A percentile compares a stretch with the other conserved stretches of the same genome.
Evolutionary conservation across 768 basidiomycete species (phyloP).

Genomic region (Leccinum longicurvipes): DNA sequence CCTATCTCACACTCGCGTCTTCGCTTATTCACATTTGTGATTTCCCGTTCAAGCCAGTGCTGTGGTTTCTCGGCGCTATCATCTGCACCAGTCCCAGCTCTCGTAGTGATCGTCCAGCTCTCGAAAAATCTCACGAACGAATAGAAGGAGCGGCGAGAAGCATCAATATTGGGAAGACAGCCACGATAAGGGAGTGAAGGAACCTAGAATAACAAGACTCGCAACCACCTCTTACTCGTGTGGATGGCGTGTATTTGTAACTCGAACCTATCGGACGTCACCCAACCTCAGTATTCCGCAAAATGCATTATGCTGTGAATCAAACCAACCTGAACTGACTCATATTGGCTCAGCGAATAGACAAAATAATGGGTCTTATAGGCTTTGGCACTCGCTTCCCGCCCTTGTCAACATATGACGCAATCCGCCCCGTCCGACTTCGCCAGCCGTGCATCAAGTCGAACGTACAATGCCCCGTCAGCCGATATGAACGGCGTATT

Average conservation of each 20-base stretch:
- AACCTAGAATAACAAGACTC: too few relatives aligned
- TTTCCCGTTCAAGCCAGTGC: slow-evolving; percentile 94
- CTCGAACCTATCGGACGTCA: too few relatives aligned
- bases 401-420: slow-evolving; percentile 37
- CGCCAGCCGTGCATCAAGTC: slow-evolving; percentile 44
- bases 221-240: too few relatives aligned
- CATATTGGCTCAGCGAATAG: too few relatives aligned
- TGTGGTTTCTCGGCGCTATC: slow-evolving; percentile 78
- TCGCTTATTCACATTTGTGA: slow-evolving; percentile 87
- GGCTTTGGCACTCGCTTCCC: too few relatives aligned
- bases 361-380: too few relatives aligned
- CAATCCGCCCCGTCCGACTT: slow-evolving; percentile 40
- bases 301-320: too few relatives aligned
- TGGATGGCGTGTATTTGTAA: too few relatives aligned
- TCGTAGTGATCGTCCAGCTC: slow-evolving; percentile 55
- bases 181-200: too few relatives aligned
- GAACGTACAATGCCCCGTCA: slow-evolving; percentile 44
- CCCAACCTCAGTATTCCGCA: too few relatives aligned
- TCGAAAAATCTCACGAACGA: slow-evolving; percentile 30
- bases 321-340: too few relatives aligned
- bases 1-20: slow-evolving; percentile 63
- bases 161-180: slow-evolving; percentile 57
- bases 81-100: slow-evolving; percentile 67
- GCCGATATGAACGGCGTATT: slow-evolving; percentile 45
- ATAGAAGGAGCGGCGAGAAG: slow-evolving; percentile 73